phyloP scores from a whole-genome alignment of 2,329 filamentous ascomycete species.

The Fusarium lyarnte region DNA sequence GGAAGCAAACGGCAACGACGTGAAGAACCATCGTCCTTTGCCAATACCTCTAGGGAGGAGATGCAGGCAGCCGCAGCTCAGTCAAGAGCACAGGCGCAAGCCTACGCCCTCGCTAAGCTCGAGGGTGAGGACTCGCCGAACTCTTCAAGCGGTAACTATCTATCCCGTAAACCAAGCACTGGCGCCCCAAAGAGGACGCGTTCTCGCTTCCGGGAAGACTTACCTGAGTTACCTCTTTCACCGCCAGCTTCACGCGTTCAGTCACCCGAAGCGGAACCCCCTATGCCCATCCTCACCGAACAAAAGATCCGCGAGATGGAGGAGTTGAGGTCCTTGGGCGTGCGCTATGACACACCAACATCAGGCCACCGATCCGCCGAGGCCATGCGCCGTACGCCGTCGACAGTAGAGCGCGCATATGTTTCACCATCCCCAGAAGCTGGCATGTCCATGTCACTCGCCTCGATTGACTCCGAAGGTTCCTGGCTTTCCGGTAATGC shows the following conservation, averaged over 20 bases:
- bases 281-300: slow-evolving; percentile 49
- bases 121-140: slow-evolving; percentile 47
- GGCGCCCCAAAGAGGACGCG: slow-evolving; percentile 78
- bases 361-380: slow-evolving; percentile 55
- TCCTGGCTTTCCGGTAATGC: slow-evolving; percentile 90
- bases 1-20: slow-evolving; percentile 67
- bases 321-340: slow-evolving; percentile 40
- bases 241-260: slow-evolving; percentile 84
- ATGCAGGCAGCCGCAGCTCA: slow-evolving; percentile 61
- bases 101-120: slow-evolving; percentile 48
- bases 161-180: slow-evolving; percentile 50
- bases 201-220: slow-evolving; percentile 91
- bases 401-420: slow-evolving; percentile 39
- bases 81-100: slow-evolving; percentile 45
- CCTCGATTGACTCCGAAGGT: slow-evolving; percentile 93
- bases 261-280: slow-evolving; percentile 73
- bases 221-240: slow-evolving; percentile 87
- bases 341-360: slow-evolving; percentile 57
- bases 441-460: slow-evolving; percentile 84
- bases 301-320: slow-evolving; percentile 39
- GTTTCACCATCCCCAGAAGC: slow-evolving; percentile 60
- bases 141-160: slow-evolving; percentile 37
- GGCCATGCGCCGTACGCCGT: slow-evolving; percentile 31
- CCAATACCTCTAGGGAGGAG: slow-evolving; percentile 90
- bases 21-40: slow-evolving; percentile 79